phyloP scores from a whole-genome alignment of 768 basidiomycete species.

The Leccinum broughii region DNA sequence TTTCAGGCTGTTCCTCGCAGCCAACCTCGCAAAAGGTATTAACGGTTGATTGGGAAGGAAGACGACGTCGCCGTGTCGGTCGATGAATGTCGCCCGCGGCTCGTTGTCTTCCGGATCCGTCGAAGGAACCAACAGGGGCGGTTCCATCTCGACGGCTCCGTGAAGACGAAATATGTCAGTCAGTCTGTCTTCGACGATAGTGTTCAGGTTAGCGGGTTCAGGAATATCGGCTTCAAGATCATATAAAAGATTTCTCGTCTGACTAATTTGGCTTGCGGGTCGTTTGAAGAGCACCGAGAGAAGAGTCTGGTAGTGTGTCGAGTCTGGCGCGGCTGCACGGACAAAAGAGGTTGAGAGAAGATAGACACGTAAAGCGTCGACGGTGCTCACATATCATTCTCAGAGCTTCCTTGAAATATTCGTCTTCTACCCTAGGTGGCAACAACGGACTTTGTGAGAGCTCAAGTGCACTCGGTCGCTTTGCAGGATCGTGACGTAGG shows the following conservation, averaged over 20 bases:
- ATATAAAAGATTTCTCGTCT: constrained; percentile 69
- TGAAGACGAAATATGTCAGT: constrained; percentile 81
- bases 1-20: too few species aligned
- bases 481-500: constrained; percentile 76
- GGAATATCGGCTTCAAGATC: constrained; percentile 68
- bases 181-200: constrained; percentile 75
- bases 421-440: constrained; percentile 77
- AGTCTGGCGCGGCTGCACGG: constrained; percentile 68
- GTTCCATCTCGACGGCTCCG: constrained; percentile 86
- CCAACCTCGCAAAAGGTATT: constrained; percentile 77
- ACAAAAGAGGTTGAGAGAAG: background rate
- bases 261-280: constrained; percentile 59
- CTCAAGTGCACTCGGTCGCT: constrained; percentile 80
- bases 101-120: constrained; percentile 62
- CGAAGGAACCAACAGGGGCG: constrained; percentile 79
- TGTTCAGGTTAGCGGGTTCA: constrained; percentile 69
- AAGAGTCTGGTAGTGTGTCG: constrained; percentile 77
- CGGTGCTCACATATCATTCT: constrained; percentile 64
- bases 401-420: constrained; percentile 80
- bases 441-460: constrained; percentile 77
- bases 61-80: constrained; percentile 77
- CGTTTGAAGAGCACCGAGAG: constrained; percentile 79
- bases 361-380: background rate
- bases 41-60: constrained; percentile 71
- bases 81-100: constrained; percentile 72